Conservation (phyloP, 805 yeast genomes). For the Peterozyma xylosa region DNA sequence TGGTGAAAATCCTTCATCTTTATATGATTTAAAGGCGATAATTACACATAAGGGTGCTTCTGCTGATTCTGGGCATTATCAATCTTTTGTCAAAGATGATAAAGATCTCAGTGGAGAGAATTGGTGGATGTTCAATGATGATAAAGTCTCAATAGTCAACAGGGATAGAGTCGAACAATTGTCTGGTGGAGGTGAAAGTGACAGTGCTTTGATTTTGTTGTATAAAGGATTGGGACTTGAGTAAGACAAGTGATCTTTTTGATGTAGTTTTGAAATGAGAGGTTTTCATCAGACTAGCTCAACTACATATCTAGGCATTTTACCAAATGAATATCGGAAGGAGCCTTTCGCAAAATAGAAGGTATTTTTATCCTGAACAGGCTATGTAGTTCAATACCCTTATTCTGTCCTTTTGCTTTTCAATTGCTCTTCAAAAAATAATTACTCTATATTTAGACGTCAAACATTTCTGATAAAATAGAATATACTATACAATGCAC, state of each 20-base stretch:
- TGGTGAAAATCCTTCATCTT: slow-evolving; percentile 84
- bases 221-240: slow-evolving; percentile 76
- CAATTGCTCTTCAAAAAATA: neutral
- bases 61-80: slow-evolving; percentile 97
- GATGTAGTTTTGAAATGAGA: neutral
- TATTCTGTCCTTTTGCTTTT: neutral
- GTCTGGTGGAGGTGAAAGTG: slow-evolving; percentile 98
- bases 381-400: neutral
- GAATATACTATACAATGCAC: neutral
- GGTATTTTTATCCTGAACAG: no score
- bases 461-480: neutral
- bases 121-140: slow-evolving; percentile 97
- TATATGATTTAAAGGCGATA: slow-evolving; percentile 76
- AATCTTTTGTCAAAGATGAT: slow-evolving; percentile 74
- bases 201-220: slow-evolving; percentile 82
- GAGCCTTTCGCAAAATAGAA: no score
- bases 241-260: slow-evolving; percentile 4
- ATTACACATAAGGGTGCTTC: slow-evolving; percentile 93
- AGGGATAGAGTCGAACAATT: slow-evolving; percentile 76
- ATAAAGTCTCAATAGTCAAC: slow-evolving; percentile 70
- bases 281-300: no score
- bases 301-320: no score
- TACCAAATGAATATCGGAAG: no score
- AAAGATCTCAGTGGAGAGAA: slow-evolving; percentile 54
- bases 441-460: neutral